Evolutionary conservation across 176 grass and related monocot species (phyloP).

Genomic region (Metroxylon sagu): DNA sequence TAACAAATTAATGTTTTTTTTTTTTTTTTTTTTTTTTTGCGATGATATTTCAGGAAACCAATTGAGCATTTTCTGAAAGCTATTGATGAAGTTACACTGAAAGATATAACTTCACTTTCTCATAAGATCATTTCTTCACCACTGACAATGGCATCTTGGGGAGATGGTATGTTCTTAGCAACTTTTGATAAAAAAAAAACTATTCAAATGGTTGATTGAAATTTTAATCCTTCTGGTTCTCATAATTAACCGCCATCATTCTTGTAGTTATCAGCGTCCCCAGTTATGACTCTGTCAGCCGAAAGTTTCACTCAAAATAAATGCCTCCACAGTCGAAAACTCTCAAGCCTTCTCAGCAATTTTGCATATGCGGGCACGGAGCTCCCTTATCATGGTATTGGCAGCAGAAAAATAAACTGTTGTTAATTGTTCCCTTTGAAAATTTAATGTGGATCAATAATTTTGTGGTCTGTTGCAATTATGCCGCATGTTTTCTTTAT

Average conservation of each 20-base stretch:
- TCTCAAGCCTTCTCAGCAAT: background rate
- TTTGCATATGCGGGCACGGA: slow-evolving; percentile 12
- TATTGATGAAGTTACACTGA: slow-evolving; percentile 43
- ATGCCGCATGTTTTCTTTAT: no score
- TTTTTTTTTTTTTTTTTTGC: background rate
- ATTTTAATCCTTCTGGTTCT: slow-evolving; percentile 4
- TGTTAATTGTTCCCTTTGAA: background rate
- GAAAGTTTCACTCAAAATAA: slow-evolving; percentile 46
- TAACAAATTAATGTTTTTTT: background rate
- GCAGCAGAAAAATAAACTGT: slow-evolving; percentile 23
- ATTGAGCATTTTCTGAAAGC: slow-evolving; percentile 52
- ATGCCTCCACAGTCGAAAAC: background rate
- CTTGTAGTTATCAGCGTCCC: slow-evolving; percentile 60
- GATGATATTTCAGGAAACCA: slow-evolving; percentile 44
- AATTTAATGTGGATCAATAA: slow-evolving; percentile 14
- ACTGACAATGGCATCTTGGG: slow-evolving; percentile 76
- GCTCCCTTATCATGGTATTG: slow-evolving; percentile 5
- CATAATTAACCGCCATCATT: background rate
- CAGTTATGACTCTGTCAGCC: slow-evolving; percentile 63
- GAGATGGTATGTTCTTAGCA: slow-evolving; percentile 47
- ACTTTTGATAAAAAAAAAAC: no score
- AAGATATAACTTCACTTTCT: slow-evolving; percentile 52
- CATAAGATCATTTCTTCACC: slow-evolving; percentile 62
- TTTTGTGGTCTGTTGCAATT: background rate
- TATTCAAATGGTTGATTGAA: no score